phyloP scores from a whole-genome alignment of 768 basidiomycete genomes.

The Auricularia sp. region DNA sequence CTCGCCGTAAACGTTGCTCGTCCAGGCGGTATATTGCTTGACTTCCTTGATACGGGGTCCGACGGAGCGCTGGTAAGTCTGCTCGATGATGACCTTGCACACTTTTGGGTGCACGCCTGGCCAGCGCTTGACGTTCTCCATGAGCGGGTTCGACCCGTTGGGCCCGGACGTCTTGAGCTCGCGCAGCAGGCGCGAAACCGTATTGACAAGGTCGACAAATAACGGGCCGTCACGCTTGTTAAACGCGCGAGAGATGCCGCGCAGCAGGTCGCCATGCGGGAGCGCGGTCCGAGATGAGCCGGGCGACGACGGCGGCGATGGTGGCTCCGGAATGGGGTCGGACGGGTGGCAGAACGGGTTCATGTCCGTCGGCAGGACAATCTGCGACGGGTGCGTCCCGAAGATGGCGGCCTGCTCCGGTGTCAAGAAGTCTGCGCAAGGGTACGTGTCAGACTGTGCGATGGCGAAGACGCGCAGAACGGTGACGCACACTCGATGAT shows the following conservation, averaged over 20 bases:
- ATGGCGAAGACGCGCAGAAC: too few relatives aligned
- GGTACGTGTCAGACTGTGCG: neutral
- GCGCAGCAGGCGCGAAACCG: conserved; percentile 52
- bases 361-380: conserved; percentile 12
- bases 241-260: conserved; percentile 59
- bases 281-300: conserved; percentile 9
- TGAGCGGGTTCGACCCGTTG: conserved; percentile 42
- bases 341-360: conserved; percentile 23
- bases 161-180: conserved; percentile 54
- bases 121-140: conserved; percentile 28
- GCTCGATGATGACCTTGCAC: conserved; percentile 68
- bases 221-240: conserved; percentile 59
- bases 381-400: conserved; percentile 45
- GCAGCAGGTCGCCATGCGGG: conserved; percentile 33
- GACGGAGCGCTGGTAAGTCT: conserved; percentile 88
- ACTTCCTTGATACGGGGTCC: conserved; percentile 81
- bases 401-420: conserved; percentile 55
- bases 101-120: conserved; percentile 54
- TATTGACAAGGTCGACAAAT: conserved; percentile 51
- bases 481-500: conserved; percentile 51
- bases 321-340: conserved; percentile 24
- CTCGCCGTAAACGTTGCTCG: conserved; percentile 83
- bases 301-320: conserved; percentile 26
- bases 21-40: conserved; percentile 72
- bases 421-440: conserved; percentile 49